phyloP scores from a whole-genome alignment of 108 stramenopile genomes.

The Pseudonitzschia delicatissima region DNA sequence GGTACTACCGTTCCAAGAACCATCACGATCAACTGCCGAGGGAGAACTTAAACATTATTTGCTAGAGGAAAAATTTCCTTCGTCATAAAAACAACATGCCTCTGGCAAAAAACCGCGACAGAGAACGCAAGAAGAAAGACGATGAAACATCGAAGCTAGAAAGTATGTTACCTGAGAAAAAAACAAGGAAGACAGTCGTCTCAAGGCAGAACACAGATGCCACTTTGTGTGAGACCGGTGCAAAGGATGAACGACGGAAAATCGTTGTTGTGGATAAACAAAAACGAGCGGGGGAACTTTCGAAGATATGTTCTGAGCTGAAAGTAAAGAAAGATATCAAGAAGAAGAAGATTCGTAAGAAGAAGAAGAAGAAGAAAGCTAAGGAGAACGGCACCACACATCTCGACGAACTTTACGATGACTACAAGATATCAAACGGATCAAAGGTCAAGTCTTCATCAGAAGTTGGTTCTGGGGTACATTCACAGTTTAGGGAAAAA shows the following conservation, averaged over 20 bases:
- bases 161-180: not conserved
- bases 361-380: conserved; percentile 1
- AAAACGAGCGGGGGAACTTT: conserved; percentile 6
- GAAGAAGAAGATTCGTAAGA: not conserved
- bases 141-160: not conserved
- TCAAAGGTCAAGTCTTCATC: not conserved
- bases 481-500: not conserved
- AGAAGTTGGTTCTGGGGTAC: not conserved
- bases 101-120: too few species aligned
- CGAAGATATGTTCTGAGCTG: not conserved
- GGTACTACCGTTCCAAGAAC: too few species aligned
- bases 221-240: too few species aligned
- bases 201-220: too few species aligned
- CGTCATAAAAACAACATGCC: too few species aligned
- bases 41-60: too few species aligned
- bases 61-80: too few species aligned
- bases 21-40: too few species aligned
- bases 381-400: not conserved
- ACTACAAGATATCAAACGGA: not conserved
- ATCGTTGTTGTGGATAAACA: not conserved
- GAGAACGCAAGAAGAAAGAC: too few species aligned
- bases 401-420: not conserved
- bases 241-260: not conserved
- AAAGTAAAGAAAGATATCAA: not conserved
- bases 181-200: too few species aligned